Base-by-base conservation (phyloP, 495 filamentous ascomycete species). In the Hypoxylon cercidicola region DNA sequence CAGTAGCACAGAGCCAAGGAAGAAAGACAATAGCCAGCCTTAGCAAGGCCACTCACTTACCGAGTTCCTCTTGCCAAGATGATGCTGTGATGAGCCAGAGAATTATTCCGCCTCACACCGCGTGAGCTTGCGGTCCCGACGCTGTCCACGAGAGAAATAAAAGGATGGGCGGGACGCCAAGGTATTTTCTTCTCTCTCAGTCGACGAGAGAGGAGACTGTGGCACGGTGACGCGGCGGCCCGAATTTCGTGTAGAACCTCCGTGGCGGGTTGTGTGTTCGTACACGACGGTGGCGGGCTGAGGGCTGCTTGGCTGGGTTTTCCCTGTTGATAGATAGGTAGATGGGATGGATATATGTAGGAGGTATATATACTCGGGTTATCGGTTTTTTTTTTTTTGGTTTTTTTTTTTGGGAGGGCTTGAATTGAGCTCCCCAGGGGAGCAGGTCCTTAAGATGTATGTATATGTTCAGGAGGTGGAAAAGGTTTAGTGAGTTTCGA, bases 1-100 rank as follows among this genome's bases (percentile, higher is more conserved):
- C 19, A 21, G 53, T 64, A n/a, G 39, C 48, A 64, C 55, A 21
- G 28, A 18, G 25, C 15, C 3, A 32, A 11, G 45, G 34, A 30
- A 21, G 37, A 43, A 43, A 7, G 7, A 8, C 46, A 55, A 16
- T 50, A 11, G 30, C 9, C 10, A 9, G 5, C 30, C 8, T 7
- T 48, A 5, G 55, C 60, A 55, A 52, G 60, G 55, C 44, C n/a
- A 20, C 28, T 50, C 37, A 54, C 28, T 32, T 37, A 55, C 55
- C 45, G 30, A 55, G 35, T 19, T 30, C 21, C 28, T 19, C 25
- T 52, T 39, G 49, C 60, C 53, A 63, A 60, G 65, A 51, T 15
- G 49, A 62, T 41, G 54, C n/a, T 30, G 59, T 61, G 57, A 60
- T 40, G 44, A 25, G 20, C 50, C 20, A 57, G 15, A 41, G n/a